Percentiles rank a stretch among this genome's conserved stretches.
Conservation (phyloP, 805 yeast genomes). For the Sugiyamaella qingdaonensis region DNA sequence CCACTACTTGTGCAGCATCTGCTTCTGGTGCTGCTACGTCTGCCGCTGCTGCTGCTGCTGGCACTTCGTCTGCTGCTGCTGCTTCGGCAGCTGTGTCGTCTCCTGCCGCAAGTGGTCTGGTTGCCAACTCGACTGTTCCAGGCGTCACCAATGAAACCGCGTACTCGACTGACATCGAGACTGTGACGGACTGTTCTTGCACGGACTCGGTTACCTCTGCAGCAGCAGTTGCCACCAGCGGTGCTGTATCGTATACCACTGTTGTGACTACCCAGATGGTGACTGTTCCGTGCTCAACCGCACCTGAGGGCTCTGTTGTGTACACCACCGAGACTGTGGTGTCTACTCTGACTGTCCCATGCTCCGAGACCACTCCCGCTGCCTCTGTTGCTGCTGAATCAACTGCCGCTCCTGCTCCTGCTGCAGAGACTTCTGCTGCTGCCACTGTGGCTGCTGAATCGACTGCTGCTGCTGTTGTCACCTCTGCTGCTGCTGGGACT, state of each 20-base stretch:
- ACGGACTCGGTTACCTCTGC: slow-evolving; percentile 1
- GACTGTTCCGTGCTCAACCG: slow-evolving; percentile 1
- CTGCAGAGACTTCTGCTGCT: background rate
- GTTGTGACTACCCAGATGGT: background rate
- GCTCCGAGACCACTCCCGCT: background rate
- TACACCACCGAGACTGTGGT: background rate
- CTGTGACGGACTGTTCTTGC: slow-evolving; percentile 8
- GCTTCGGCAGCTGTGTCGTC: slow-evolving; percentile 4
- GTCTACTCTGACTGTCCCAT: background rate
- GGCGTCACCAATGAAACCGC: slow-evolving; percentile 6
- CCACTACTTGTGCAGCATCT: slow-evolving; percentile 2
- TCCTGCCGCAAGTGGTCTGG: slow-evolving; percentile 4
- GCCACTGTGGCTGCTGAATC: background rate
- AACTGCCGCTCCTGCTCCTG: background rate
- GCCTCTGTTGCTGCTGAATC: background rate
- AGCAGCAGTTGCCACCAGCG: background rate
- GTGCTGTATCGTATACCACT: background rate
- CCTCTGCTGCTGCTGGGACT: background rate
- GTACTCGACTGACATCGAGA: slow-evolving; percentile 6
- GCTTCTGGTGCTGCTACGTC: slow-evolving; percentile 4
- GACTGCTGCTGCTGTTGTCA: background rate
- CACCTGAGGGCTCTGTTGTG: background rate
- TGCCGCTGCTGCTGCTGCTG: slow-evolving; percentile 8
- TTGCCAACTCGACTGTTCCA: background rate
- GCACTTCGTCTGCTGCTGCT: slow-evolving; percentile 11